Evolutionary conservation across 2,329 filamentous ascomycete species (phyloP).

Genomic region (Ophiostoma montium): DNA sequence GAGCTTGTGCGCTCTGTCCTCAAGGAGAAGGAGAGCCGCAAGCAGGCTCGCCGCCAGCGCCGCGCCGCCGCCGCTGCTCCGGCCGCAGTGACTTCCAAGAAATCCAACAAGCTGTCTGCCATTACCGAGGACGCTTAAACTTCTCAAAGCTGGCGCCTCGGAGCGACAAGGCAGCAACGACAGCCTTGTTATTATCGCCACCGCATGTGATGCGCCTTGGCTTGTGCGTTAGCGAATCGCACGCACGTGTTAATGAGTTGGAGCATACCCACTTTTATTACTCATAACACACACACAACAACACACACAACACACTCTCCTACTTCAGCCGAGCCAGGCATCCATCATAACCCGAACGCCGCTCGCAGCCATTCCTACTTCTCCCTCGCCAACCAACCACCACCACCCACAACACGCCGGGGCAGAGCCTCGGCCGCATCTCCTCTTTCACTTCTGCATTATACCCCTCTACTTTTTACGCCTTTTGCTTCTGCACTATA

Average conservation of each 20-base stretch:
- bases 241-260: not conserved
- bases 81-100: slow-evolving; percentile 19
- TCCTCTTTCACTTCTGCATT: slow-evolving; percentile 1
- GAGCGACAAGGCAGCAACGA: no score
- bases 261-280: not conserved
- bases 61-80: slow-evolving; percentile 5
- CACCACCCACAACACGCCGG: not conserved
- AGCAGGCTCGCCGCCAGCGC: slow-evolving; percentile 25
- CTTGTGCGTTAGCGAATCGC: not conserved
- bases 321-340: no score
- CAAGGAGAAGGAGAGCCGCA: slow-evolving; percentile 40
- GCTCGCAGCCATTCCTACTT: not conserved
- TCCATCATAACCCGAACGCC: not conserved
- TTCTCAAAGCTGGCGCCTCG: no score
- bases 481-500: not conserved
- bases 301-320: not conserved
- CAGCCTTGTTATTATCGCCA: no score
- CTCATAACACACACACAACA: not conserved
- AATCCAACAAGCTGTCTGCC: slow-evolving; percentile 39
- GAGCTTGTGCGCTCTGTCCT: slow-evolving; percentile 37
- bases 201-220: no score
- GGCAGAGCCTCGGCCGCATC: slow-evolving; percentile 1
- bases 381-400: not conserved
- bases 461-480: not conserved
- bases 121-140: slow-evolving; percentile 31